Evolutionary conservation across 495 filamentous ascomycete species (phyloP).

Genomic region (Oidiodendron maius): DNA sequence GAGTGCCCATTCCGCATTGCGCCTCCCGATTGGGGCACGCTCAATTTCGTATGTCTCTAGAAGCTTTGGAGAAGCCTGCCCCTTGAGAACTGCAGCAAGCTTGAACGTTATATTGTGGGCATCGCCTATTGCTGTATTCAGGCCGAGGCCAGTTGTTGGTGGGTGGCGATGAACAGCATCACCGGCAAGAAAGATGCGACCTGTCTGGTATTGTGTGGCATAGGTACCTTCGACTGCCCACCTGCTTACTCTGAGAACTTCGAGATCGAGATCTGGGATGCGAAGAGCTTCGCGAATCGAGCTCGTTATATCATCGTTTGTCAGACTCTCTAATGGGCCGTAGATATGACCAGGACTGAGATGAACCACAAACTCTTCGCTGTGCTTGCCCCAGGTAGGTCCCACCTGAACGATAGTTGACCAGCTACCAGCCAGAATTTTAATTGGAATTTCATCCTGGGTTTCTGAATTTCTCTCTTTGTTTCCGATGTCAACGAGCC

Average conservation of each 20-base stretch:
- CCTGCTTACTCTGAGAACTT: constrained; percentile 27
- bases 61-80: constrained; percentile 15
- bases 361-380: constrained; percentile 2
- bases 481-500: background rate
- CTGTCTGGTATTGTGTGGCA: constrained; percentile 34
- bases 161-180: constrained; percentile 41
- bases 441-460: background rate
- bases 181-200: constrained; percentile 37
- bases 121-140: constrained; percentile 43
- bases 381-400: constrained; percentile 3
- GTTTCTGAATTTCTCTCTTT: background rate
- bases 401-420: background rate
- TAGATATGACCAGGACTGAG: background rate
- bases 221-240: constrained; percentile 39
- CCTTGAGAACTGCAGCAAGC: constrained; percentile 31
- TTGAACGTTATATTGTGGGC: constrained; percentile 46
- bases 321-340: background rate
- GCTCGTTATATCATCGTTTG: background rate
- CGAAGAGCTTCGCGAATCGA: background rate
- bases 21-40: constrained; percentile 34
- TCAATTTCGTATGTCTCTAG: constrained; percentile 31
- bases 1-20: constrained; percentile 30
- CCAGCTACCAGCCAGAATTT: too few relatives aligned
- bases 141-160: constrained; percentile 39
- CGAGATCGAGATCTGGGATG: constrained; percentile 23